Evolutionary conservation across 2,329 filamentous ascomycete genomes (phyloP).

Genomic region (Byssothecium circinans): DNA sequence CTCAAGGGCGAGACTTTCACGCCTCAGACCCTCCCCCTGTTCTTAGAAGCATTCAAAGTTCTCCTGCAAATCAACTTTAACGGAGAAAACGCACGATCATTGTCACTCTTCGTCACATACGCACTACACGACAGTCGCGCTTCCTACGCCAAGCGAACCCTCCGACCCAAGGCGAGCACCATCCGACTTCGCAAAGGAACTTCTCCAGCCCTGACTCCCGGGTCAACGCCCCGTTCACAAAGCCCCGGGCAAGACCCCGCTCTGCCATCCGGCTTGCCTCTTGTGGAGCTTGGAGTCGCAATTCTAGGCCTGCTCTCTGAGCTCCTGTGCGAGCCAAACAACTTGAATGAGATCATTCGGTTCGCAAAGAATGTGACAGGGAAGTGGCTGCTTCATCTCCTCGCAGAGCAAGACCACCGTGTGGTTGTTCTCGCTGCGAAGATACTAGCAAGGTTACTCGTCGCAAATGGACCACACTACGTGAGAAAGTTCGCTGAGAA

Average conservation of each 20-base stretch:
- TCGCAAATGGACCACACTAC: conserved; percentile 79
- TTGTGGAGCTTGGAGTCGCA: conserved; percentile 71
- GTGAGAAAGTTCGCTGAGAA: conserved; percentile 84
- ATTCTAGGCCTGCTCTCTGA: conserved; percentile 77
- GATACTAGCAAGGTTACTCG: conserved; percentile 79
- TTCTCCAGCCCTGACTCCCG: conserved; percentile 30
- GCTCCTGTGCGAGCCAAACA: conserved; percentile 74
- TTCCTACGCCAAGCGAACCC: conserved; percentile 40
- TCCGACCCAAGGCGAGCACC: conserved; percentile 39
- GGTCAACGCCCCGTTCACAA: conserved; percentile 32
- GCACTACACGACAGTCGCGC: conserved; percentile 70
- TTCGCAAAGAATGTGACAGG: conserved; percentile 95
- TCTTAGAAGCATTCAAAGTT: conserved; percentile 76
- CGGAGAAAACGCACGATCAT: conserved; percentile 79
- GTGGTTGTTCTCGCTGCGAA: conserved; percentile 79
- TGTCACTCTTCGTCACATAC: conserved; percentile 92
- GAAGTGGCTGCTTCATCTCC: conserved; percentile 92
- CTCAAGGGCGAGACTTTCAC: conserved; percentile 82
- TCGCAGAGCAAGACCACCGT: conserved; percentile 82
- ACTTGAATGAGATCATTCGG: conserved; percentile 71
- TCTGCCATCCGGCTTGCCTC: conserved; percentile 47
- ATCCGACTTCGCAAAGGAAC: conserved; percentile 34
- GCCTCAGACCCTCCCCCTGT: conserved; percentile 70
- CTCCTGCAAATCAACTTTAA: conserved; percentile 80
- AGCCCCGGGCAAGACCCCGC: conserved; percentile 30